phyloP scores from a whole-genome alignment of 805 yeast genomes.

The Ogataea minuta region DNA sequence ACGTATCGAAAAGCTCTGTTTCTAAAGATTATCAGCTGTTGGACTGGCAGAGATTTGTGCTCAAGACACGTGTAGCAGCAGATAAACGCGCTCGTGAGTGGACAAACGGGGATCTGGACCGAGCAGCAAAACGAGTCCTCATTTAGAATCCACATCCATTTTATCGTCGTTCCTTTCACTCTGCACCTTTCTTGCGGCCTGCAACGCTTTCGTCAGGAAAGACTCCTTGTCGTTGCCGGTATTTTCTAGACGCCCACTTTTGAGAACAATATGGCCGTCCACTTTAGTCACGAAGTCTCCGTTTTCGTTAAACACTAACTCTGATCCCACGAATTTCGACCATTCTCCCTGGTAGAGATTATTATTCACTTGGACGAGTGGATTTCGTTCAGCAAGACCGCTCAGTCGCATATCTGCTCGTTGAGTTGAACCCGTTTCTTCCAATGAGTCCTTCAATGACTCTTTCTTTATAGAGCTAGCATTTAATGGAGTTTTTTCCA shows the following conservation, averaged over 20 bases:
- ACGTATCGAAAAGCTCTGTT: slow-evolving; percentile 7
- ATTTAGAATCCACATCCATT: slow-evolving; percentile 11
- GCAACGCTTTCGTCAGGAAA: slow-evolving; percentile 25
- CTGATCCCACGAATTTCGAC: slow-evolving; percentile 80
- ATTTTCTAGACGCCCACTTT: slow-evolving; percentile 32
- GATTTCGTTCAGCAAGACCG: slow-evolving; percentile 53
- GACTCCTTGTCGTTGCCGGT: slow-evolving; percentile 22
- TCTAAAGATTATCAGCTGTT: slow-evolving; percentile 35
- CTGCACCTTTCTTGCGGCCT: slow-evolving; percentile 19
- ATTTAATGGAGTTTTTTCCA: slow-evolving; percentile 13
- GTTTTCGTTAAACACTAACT: slow-evolving; percentile 36
- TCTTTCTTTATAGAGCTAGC: slow-evolving; percentile 23
- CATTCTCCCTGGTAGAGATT: slow-evolving; percentile 71
- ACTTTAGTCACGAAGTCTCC: slow-evolving; percentile 34
- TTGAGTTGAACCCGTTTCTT: slow-evolving; percentile 4
- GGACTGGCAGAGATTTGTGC: slow-evolving; percentile 44
- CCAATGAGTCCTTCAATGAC: slow-evolving; percentile 11
- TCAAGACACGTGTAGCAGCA: slow-evolving; percentile 40
- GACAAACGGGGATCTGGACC: slow-evolving; percentile 50
- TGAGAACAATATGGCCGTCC: slow-evolving; percentile 30
- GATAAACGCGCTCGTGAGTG: slow-evolving; percentile 63
- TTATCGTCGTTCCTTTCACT: slow-evolving; percentile 1
- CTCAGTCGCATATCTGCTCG: slow-evolving; percentile 42
- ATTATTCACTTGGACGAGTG: slow-evolving; percentile 57
- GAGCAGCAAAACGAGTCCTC: slow-evolving; percentile 45